Evolutionary conservation across 2,329 filamentous ascomycete species (phyloP).

Genomic region (Phaeosphaeriaceae sp.): DNA sequence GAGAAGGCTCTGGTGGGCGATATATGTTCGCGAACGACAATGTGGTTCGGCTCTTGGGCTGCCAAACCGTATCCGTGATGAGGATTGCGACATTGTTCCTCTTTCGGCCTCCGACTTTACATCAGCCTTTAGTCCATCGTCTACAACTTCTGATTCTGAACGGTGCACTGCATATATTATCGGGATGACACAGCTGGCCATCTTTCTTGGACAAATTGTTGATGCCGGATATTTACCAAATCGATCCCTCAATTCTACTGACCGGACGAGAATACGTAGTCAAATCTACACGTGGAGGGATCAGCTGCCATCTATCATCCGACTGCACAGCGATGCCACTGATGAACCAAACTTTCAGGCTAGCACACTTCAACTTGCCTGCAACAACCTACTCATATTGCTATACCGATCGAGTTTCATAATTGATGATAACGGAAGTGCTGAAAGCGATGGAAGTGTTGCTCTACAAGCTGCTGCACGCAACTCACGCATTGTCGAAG

Average conservation of each 20-base stretch:
- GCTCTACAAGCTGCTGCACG: constrained; percentile 55
- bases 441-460: constrained; percentile 46
- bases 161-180: constrained; percentile 44
- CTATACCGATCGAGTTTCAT: constrained; percentile 54
- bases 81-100: constrained; percentile 56
- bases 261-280: constrained; percentile 30
- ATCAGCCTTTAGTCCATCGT: constrained; percentile 34
- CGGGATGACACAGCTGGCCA: constrained; percentile 50
- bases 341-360: constrained; percentile 47
- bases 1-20: constrained; percentile 61
- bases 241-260: constrained; percentile 21
- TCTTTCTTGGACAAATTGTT: constrained; percentile 48
- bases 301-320: constrained; percentile 45
- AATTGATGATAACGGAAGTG: constrained; percentile 40
- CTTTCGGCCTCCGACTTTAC: constrained; percentile 49
- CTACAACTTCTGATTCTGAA: constrained; percentile 35
- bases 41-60: constrained; percentile 55
- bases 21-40: constrained; percentile 60
- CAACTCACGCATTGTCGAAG: constrained; percentile 56
- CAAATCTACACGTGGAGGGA: constrained; percentile 52
- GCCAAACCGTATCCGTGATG: constrained; percentile 56
- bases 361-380: constrained; percentile 52
- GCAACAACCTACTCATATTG: constrained; percentile 57
- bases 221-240: constrained; percentile 45
- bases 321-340: constrained; percentile 37